Conservation (phyloP, 805 yeast genomes). For the Huiozyma naganishii region DNA sequence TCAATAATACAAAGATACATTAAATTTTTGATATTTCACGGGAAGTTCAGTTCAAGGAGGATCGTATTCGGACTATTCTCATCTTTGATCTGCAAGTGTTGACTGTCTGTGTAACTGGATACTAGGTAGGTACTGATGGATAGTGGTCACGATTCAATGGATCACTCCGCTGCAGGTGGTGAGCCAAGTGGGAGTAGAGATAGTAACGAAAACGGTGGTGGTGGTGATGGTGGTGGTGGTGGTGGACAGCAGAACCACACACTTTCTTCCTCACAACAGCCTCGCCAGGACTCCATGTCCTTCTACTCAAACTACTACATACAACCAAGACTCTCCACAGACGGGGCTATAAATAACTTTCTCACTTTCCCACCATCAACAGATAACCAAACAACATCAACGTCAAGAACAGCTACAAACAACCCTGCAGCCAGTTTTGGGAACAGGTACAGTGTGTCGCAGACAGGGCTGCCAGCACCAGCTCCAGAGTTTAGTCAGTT, state of each 20-base stretch:
- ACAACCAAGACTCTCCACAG: slow-evolving; percentile 15
- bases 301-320: slow-evolving; percentile 12
- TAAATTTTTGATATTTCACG: no score
- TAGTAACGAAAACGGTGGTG: no score
- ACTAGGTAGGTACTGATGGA: not conserved
- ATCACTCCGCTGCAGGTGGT: not conserved
- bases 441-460: not conserved
- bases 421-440: slow-evolving; percentile 2
- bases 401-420: not conserved
- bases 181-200: not conserved
- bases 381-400: slow-evolving; percentile 6
- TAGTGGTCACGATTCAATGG: not conserved
- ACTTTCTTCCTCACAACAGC: not conserved
- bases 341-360: slow-evolving; percentile 17
- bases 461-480: not conserved
- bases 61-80: no score
- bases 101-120: no score
- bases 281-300: slow-evolving; percentile 9
- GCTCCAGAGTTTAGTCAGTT: slow-evolving; percentile 8
- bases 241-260: no score
- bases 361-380: slow-evolving; percentile 11
- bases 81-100: no score
- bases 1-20: no score
- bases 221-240: no score
- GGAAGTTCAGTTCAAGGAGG: no score